Base-by-base conservation (phyloP, 441 rosid species). In the Erodium chrysanthum region DNA sequence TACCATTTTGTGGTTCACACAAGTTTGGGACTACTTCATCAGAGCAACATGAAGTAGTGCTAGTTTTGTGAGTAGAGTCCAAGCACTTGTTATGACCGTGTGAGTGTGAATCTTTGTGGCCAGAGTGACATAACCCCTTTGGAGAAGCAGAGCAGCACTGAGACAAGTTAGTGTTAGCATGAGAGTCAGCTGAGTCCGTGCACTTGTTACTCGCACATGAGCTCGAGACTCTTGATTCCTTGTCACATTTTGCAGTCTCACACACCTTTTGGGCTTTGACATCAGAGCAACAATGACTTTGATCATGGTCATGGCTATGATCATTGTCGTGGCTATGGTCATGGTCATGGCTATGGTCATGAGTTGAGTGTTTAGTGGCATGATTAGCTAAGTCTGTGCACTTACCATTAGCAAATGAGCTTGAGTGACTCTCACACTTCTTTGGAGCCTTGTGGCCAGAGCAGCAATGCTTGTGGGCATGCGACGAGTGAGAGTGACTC, bases 331-430 rank as follows among this genome's bases (percentile, higher is more conserved):
- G n/a, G n/a, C n/a, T n/a, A n/a, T n/a, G 18, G 22, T 50, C 17
- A 50, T 17, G 7, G 58, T 17, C 17, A 35, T 69, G 68, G 48
- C 64, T 25, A 15, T 71, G 66, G 56, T 64, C 22, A 25, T 71
- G 67, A 40, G 78, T 64, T 9, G 76, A 70, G 46, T 40, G 46
- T 0, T 35, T 35, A 7, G 40, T 7, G 5, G 7, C 40, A 27
- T 27, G 29, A 27, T 27, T 27, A 27, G 29, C 29, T 3, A 27
- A 27, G 29, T 27, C 29, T 1, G 29, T 27, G 6, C 6, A 4
- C 35, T 31, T 31, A 31, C 29, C 3, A 25, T 25, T 3, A 25
- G 29, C 2, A 25, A 25, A 25, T 25, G 29, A 25, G 29, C 29
- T 25, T 3, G 29, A 25, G 3, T 25, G 29, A 25, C 35, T 31